Evolutionary conservation across 2,329 filamentous ascomycete genomes (phyloP).

Genomic region (Lachnellula subtilissima): DNA sequence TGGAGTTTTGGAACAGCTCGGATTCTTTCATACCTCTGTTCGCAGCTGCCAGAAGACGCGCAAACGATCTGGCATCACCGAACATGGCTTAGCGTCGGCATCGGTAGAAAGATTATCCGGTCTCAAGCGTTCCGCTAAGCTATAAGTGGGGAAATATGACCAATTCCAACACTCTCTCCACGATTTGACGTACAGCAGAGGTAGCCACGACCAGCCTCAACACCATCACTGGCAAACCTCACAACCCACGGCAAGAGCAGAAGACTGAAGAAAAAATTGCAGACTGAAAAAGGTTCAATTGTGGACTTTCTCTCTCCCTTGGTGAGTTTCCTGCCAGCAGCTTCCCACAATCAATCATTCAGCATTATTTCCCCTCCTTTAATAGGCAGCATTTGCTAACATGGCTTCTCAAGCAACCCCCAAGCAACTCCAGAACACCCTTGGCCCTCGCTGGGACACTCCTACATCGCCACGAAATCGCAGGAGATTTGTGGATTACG

Average conservation of each 20-base stretch:
- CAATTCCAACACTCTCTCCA: not conserved
- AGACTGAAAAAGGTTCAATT: not conserved
- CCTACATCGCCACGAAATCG: not conserved
- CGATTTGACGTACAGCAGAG: not conserved
- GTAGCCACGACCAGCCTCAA: not conserved
- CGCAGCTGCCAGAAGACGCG: not conserved
- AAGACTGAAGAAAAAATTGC: not conserved
- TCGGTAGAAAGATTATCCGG: not conserved
- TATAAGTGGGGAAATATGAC: not conserved
- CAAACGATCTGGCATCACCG: slow-evolving; percentile 2
- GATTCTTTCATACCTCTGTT: not conserved
- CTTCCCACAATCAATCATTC: not conserved
- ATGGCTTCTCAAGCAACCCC: not conserved
- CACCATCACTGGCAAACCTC: not conserved
- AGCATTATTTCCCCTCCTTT: not conserved
- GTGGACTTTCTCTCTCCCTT: not conserved
- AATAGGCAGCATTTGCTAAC: not conserved
- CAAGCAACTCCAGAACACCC: not conserved
- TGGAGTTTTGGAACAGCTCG: not conserved
- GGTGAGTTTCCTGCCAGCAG: not conserved
- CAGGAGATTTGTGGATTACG: not conserved
- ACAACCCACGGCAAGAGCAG: not conserved
- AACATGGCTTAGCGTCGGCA: not conserved
- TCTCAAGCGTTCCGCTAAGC: not conserved
- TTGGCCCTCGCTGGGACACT: not conserved